A percentile compares a stretch with the other conserved stretches of the same genome.
phyloP scores from a whole-genome alignment of 2,329 filamentous ascomycete genomes.

The Colletotrichum abscissum region DNA sequence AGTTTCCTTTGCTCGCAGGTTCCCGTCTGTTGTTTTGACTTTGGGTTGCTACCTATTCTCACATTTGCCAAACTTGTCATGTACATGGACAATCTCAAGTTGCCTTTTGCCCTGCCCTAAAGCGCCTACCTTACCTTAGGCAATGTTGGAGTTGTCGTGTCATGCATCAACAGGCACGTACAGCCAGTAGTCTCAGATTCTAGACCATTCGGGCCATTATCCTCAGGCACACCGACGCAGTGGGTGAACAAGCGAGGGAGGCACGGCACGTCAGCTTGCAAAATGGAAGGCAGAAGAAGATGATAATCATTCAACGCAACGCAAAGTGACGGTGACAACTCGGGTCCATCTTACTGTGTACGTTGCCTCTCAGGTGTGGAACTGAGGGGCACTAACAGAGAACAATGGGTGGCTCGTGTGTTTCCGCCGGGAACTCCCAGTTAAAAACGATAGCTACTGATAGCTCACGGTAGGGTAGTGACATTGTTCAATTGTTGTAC shows the following conservation, averaged over 20 bases:
- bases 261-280: not conserved
- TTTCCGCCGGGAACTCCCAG: not conserved
- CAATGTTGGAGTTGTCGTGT: not conserved
- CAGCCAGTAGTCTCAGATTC: not conserved
- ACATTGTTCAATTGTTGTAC: slow-evolving; percentile 5
- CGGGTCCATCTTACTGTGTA: not conserved
- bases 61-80: not conserved
- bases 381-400: slow-evolving; percentile 21
- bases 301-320: not conserved
- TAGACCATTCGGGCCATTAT: not conserved
- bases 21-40: slow-evolving; percentile 14
- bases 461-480: slow-evolving; percentile 12
- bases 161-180: not conserved
- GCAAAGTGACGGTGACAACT: not conserved
- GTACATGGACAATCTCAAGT: not conserved
- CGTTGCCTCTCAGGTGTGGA: not conserved
- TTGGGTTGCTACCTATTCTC: not conserved
- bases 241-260: not conserved
- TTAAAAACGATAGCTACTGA: not conserved
- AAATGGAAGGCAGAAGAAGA: not conserved
- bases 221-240: not conserved
- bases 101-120: not conserved
- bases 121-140: not conserved
- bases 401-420: slow-evolving; percentile 5
- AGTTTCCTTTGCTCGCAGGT: not conserved